Base-by-base conservation (phyloP, 768 basidiomycete genomes). In the Cyclocybe cylindracea region DNA sequence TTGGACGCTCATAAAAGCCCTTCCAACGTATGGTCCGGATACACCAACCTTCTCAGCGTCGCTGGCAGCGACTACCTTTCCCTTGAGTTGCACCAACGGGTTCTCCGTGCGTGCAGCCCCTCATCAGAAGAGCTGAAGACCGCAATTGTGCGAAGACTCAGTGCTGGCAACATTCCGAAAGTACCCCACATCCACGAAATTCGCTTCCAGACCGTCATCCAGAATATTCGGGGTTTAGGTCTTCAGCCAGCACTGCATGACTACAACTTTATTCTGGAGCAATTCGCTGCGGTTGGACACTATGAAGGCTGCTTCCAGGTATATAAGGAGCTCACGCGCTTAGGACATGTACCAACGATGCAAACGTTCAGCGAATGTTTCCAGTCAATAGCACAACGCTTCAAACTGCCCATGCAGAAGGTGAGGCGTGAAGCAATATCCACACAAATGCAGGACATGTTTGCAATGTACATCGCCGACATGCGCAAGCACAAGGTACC, bases 241-340 rank as follows among this genome's bases (percentile, higher is more conserved):
- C 60, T 62, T 49, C 63, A 66, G 39, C 76, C 80, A 16, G 50
- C 78, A 68, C 51, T 86, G 46, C 80, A 83, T 2, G 91, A 93
- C 65, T 93, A 87, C 65, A 78, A 91, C 64, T 85, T 85, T 61
- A 70, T 94, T 53, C 65, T 94, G 45, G 77, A 80, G 54, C 87
- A 90, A 54, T 90, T 90, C 53, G 86, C 89, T 33, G 82, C 85
- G 0, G 82, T 83, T 3, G 91, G 90, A n/a, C 79, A 92, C 60
- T 73, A 82, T 58, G 61, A 72, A 16, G 88, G 86, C 8, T 76
- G 78, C 24, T 72, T 80, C 64, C 65, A 78, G 35, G 80, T 91
- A 10, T 83, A 88, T 61, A 67, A 75, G 39, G 88, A 91, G 59
- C 65, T 93, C 52, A 62, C 64, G 37, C 57, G 64, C 19, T 49